These are phyloP conservation scores for Zymoseptoria tritici DNA, from an alignment of 2,329 filamentous ascomycete species.

Conservation along the genomic window DNA sequence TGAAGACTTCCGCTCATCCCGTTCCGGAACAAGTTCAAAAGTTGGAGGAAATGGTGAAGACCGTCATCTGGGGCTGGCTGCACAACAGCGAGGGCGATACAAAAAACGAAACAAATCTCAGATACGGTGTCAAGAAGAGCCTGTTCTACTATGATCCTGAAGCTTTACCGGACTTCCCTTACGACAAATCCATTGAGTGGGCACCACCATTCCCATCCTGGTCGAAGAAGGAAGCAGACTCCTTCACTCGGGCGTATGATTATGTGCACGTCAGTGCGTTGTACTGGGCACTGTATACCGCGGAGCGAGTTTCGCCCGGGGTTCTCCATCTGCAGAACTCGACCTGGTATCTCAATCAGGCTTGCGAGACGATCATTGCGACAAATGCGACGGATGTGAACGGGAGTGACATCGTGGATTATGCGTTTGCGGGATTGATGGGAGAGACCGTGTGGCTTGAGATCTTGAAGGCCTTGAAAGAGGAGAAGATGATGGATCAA, in stretches of 20 bases:
- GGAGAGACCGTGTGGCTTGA: conserved; percentile 52
- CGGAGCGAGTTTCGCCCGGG: conserved; percentile 43
- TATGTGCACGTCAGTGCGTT: conserved; percentile 51
- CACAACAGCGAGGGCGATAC: conserved; percentile 30
- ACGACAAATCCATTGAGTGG: conserved; percentile 43
- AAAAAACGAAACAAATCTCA: conserved; percentile 15
- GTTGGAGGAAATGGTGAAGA: conserved; percentile 48
- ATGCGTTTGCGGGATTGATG: conserved; percentile 48
- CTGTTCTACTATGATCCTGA: conserved; percentile 51
- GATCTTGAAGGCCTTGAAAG: conserved; percentile 44
- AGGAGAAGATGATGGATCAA: conserved; percentile 39
- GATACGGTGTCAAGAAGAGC: conserved; percentile 48
- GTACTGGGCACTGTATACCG: conserved; percentile 52
- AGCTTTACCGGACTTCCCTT: conserved; percentile 38
- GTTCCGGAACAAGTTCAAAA: conserved; percentile 43
- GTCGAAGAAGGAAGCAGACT: conserved; percentile 41
- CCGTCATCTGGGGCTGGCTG: conserved; percentile 45
- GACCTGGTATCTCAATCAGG: conserved; percentile 50
- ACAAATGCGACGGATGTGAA: conserved; percentile 21
- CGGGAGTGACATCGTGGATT: conserved; percentile 32
- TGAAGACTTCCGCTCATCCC: conserved; percentile 50
- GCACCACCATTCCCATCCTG: conserved; percentile 43
- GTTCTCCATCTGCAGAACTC: conserved; percentile 38
- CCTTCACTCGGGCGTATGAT: conserved; percentile 48
- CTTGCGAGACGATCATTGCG: conserved; percentile 43